A percentile compares a stretch with the other conserved stretches of the same genome.
These are phyloP conservation scores for Lagenidium sp. DNA, from an alignment of 352 stramenopile species.

Conservation along the genomic window DNA sequence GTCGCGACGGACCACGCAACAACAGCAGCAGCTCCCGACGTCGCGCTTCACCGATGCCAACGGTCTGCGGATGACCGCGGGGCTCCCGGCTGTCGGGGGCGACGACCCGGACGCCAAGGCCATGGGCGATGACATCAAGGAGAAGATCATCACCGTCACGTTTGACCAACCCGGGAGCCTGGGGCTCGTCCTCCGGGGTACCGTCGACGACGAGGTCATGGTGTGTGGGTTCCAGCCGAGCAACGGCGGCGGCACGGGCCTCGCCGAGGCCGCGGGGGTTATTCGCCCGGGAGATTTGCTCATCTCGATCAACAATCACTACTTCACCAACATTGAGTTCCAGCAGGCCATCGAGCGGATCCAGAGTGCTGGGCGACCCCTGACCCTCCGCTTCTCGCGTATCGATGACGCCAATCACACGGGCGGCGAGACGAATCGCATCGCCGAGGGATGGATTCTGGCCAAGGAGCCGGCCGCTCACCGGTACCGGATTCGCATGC, in stretches of 20 bases:
- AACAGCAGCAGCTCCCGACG: constrained; percentile 15
- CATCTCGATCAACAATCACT: constrained; percentile 83
- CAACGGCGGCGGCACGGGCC: constrained; percentile 18
- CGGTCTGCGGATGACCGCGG: constrained; percentile 69
- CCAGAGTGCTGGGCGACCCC: constrained; percentile 43
- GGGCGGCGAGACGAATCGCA: constrained; percentile 18
- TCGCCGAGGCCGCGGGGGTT: constrained; percentile 58
- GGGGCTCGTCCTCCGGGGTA: constrained; percentile 67
- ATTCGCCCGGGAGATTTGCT: constrained; percentile 77
- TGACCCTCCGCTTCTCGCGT: constrained; percentile 79
- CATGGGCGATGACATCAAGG: constrained; percentile 68
- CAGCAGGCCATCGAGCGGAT: constrained; percentile 71
- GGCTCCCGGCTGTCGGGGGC: too few species aligned
- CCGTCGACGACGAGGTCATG: constrained; percentile 85
- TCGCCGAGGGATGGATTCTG: constrained; percentile 81
- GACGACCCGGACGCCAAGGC: constrained; percentile 42
- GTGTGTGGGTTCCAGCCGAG: constrained; percentile 71
- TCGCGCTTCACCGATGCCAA: constrained; percentile 77
- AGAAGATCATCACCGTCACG: constrained; percentile 85
- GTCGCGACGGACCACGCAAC: constrained; percentile 65
- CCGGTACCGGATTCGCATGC: constrained; percentile 70
- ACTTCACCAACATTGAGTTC: constrained; percentile 85
- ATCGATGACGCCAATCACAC: constrained; percentile 28
- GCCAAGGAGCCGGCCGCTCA: constrained; percentile 72
- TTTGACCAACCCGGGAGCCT: constrained; percentile 72